phyloP scores from a whole-genome alignment of 805 yeast species.

The Pichia kluyveri region DNA sequence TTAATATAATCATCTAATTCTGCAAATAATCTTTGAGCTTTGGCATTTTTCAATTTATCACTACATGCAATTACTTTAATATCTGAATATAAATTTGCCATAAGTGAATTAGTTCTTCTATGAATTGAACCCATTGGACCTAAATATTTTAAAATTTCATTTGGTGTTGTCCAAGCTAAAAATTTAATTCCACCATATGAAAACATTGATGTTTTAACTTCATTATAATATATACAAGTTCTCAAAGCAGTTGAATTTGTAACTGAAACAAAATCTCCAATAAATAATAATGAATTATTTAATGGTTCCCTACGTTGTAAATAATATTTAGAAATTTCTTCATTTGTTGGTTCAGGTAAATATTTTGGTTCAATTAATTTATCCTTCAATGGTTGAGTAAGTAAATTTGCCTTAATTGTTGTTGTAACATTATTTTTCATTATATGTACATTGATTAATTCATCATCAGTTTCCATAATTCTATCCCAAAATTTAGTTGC shows the following conservation, averaged over 20 bases:
- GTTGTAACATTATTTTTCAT: constrained; percentile 9
- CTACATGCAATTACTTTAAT: constrained; percentile 45
- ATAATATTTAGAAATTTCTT: not conserved
- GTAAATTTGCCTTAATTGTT: constrained; percentile 12
- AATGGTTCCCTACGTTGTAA: constrained; percentile 9
- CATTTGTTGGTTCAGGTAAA: constrained; percentile 2
- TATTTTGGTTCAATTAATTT: constrained; percentile 32
- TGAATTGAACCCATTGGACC: constrained; percentile 42
- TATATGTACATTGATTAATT: constrained; percentile 11
- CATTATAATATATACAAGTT: constrained; percentile 23
- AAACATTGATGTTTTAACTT: constrained; percentile 20
- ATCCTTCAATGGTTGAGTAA: constrained; percentile 29
- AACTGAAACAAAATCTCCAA: constrained; percentile 23
- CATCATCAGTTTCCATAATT: constrained; percentile 10
- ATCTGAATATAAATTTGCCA: constrained; percentile 57
- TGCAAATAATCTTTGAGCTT: constrained; percentile 9
- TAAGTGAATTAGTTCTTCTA: constrained; percentile 56
- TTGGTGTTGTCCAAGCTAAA: constrained; percentile 57
- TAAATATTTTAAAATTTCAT: constrained; percentile 52
- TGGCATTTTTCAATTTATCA: constrained; percentile 9
- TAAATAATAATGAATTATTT: constrained; percentile 22
- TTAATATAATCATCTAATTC: constrained; percentile 17
- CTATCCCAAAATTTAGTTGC: constrained; percentile 18
- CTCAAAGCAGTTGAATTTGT: constrained; percentile 56
- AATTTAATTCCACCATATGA: constrained; percentile 53